Conservation (phyloP, 257 asterid species). For the Solanum rostratum region DNA sequence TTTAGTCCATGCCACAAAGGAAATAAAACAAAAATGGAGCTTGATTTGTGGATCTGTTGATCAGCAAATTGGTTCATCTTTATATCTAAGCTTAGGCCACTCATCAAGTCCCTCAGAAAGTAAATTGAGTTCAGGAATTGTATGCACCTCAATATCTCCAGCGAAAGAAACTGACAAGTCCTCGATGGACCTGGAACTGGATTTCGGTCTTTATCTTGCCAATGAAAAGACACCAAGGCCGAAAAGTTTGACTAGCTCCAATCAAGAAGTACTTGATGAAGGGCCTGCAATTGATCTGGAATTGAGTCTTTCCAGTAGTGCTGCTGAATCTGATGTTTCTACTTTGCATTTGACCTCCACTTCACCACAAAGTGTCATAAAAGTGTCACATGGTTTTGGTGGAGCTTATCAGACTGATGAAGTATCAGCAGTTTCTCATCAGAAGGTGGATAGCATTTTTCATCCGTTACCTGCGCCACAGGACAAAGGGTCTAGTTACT, state of each 20-base stretch:
- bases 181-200: conserved; percentile 80
- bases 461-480: conserved; percentile 17
- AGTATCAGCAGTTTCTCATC: conserved; percentile 16
- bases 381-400: conserved; percentile 6
- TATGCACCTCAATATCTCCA: conserved; percentile 67
- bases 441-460: conserved; percentile 11
- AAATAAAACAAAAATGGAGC: conserved; percentile 64
- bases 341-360: conserved; percentile 28
- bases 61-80: conserved; percentile 27
- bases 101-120: conserved; percentile 85
- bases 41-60: conserved; percentile 24
- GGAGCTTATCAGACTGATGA: conserved; percentile 24
- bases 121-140: conserved; percentile 77
- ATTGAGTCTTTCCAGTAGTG: conserved; percentile 53
- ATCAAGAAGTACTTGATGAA: conserved; percentile 14
- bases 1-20: conserved; percentile 29
- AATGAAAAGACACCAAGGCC: conserved; percentile 44
- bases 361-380: conserved; percentile 12
- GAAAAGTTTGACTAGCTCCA: conserved; percentile 25
- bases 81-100: conserved; percentile 61
- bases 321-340: conserved; percentile 56
- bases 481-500: conserved; percentile 21
- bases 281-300: conserved; percentile 67
- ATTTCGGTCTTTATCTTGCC: conserved; percentile 66
- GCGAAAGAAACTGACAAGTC: conserved; percentile 60